Evolutionary conservation across 2,329 filamentous ascomycete species (phyloP).

Genomic region (Xylaria sp.): DNA sequence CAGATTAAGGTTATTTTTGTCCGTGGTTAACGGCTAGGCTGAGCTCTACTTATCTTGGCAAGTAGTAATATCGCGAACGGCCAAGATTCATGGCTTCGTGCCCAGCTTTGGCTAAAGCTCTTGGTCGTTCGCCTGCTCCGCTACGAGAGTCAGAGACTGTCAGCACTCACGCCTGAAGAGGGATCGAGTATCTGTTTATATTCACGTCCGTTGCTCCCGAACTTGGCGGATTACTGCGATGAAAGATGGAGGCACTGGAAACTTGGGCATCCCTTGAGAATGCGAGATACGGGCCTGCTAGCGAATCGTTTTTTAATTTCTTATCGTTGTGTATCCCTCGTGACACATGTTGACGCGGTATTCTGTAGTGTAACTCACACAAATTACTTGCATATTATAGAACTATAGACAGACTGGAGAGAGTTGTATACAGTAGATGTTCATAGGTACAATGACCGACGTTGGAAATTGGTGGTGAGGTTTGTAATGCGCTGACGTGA

Average conservation of each 20-base stretch:
- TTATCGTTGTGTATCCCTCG: neutral
- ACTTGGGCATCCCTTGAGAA: neutral
- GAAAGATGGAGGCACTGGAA: neutral
- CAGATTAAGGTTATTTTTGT: constrained; percentile 35
- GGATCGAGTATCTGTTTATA: constrained; percentile 25
- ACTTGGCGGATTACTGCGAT: constrained; percentile 35
- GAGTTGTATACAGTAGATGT: neutral
- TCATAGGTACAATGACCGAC: neutral
- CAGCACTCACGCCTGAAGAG: constrained; percentile 24
- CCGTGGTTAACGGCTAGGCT: constrained; percentile 11
- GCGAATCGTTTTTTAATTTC: neutral
- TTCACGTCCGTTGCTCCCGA: constrained; percentile 7
- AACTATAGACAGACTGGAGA: neutral
- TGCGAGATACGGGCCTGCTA: neutral
- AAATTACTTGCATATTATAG: neutral
- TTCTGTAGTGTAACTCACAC: constrained; percentile 7
- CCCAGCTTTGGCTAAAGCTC: constrained; percentile 27
- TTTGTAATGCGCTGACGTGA: constrained; percentile 27
- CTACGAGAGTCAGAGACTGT: constrained; percentile 24
- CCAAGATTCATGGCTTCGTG: constrained; percentile 36
- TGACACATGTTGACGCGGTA: neutral
- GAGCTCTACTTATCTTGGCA: constrained; percentile 28
- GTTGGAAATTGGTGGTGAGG: constrained; percentile 25
- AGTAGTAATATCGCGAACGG: constrained; percentile 37
- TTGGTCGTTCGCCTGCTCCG: constrained; percentile 23